Percentiles rank a stretch among this genome's conserved stretches.
Conservation (phyloP, 2,329 filamentous ascomycete species). For the Pleoardoris graminearum region DNA sequence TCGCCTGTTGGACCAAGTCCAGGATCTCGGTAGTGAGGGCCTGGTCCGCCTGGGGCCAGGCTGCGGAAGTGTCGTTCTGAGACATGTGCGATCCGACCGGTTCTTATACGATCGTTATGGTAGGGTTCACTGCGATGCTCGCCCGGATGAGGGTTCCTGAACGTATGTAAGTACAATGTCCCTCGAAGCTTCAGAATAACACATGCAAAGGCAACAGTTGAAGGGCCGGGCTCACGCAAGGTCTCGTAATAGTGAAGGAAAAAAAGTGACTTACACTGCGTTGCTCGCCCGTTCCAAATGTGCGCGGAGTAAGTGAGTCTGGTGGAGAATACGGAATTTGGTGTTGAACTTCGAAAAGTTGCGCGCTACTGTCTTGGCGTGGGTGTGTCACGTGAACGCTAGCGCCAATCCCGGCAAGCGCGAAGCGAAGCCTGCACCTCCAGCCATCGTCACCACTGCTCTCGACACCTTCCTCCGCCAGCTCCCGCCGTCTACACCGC, state of each 20-base stretch:
- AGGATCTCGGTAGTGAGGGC: constrained; percentile 55
- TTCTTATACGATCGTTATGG: no score
- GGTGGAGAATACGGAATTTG: neutral
- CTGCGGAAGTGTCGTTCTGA: constrained; percentile 38
- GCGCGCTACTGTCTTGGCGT: constrained; percentile 19
- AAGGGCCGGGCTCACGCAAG: no score
- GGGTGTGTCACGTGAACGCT: constrained; percentile 26
- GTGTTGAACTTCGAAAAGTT: neutral
- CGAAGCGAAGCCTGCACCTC: constrained; percentile 31
- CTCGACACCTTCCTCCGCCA: constrained; percentile 33
- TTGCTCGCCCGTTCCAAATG: constrained; percentile 33
- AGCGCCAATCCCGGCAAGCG: constrained; percentile 20
- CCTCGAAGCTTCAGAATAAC: no score
- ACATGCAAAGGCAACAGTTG: no score
- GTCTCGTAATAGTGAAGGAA: neutral
- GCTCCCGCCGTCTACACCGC: constrained; percentile 32
- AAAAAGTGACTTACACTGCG: constrained; percentile 33
- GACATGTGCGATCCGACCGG: no score
- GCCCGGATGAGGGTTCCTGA: constrained; percentile 36
- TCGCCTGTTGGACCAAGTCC: constrained; percentile 42
- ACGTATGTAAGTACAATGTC: neutral
- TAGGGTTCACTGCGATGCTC: constrained; percentile 43
- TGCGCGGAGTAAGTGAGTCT: constrained; percentile 10
- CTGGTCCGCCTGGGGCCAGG: constrained; percentile 46
- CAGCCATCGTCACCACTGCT: constrained; percentile 43